Conservation (phyloP, 495 filamentous ascomycete species). For the Penicillium pulvis region DNA sequence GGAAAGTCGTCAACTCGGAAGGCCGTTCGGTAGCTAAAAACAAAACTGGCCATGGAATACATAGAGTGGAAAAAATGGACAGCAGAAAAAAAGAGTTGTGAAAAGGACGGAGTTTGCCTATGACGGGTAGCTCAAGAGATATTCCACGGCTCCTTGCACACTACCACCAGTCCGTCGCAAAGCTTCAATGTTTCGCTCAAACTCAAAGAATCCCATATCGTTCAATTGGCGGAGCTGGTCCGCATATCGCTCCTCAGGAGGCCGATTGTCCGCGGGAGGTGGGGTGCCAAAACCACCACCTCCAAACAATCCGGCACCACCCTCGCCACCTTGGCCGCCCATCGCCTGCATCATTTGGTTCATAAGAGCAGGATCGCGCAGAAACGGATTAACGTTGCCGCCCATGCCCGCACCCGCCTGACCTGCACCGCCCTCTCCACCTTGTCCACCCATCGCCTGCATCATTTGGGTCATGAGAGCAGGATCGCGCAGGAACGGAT, state of each 20-base stretch:
- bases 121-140: constrained; percentile 48
- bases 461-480: constrained; percentile 50
- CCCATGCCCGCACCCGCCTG: constrained; percentile 34
- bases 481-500: constrained; percentile 52
- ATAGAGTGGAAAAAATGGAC: constrained; percentile 14
- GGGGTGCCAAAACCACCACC: constrained; percentile 43
- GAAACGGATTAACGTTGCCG: constrained; percentile 43
- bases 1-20: constrained; percentile 16
- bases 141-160: constrained; percentile 92
- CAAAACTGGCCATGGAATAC: constrained; percentile 21
- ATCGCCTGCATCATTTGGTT: constrained; percentile 51
- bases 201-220: constrained; percentile 99
- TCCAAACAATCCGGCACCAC: constrained; percentile 41
- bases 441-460: constrained; percentile 41
- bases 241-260: constrained; percentile 91
- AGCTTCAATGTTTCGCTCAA: constrained; percentile 88
- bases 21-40: constrained; percentile 18
- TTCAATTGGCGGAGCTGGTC: constrained; percentile 91
- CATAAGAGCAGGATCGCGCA: constrained; percentile 51
- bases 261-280: constrained; percentile 72
- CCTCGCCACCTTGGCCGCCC: constrained; percentile 33
- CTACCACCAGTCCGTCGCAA: constrained; percentile 88
- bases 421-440: constrained; percentile 21
- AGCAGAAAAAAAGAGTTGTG: not conserved
- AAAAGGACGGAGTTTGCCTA: not conserved